phyloP scores from a whole-genome alignment of 352 stramenopile species.

The Globisporangium barbulae region DNA sequence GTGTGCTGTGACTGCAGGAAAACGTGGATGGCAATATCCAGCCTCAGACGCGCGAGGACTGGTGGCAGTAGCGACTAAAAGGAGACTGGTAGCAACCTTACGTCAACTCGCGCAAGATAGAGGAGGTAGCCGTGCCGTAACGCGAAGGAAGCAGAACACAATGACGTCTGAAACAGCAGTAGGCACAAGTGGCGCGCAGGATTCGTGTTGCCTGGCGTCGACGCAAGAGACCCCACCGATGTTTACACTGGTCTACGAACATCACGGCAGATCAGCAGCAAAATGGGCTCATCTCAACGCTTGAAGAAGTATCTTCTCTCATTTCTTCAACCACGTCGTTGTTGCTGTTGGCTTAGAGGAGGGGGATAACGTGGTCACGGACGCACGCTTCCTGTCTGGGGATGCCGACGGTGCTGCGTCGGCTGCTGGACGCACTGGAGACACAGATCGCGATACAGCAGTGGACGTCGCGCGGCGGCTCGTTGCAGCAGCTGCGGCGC shows the following conservation, averaged over 20 bases:
- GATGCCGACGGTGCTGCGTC: neutral
- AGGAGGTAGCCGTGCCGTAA: neutral
- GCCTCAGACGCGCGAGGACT: constrained; percentile 1
- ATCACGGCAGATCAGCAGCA: too few species aligned
- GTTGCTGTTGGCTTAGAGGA: neutral
- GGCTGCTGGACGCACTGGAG: neutral
- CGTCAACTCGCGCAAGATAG: neutral
- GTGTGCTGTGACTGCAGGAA: neutral
- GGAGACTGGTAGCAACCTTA: neutral
- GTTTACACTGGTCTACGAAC: constrained; percentile 30
- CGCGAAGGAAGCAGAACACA: neutral
- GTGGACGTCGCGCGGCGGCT: constrained; percentile 12
- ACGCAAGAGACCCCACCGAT: constrained; percentile 44
- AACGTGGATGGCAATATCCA: constrained; percentile 10
- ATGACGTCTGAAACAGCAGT: neutral
- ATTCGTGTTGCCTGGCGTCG: constrained; percentile 10
- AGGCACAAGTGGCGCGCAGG: constrained; percentile 1
- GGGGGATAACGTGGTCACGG: neutral
- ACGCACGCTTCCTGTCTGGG: constrained; percentile 10
- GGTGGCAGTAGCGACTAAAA: neutral
- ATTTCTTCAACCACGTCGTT: neutral
- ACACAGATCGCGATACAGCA: neutral
- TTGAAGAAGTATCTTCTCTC: neutral
- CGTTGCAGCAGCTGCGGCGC: constrained; percentile 5
- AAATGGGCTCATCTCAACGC: neutral